Evolutionary conservation across 148 eudicot species (phyloP).

Genomic region (Fallopia convolvulus): DNA sequence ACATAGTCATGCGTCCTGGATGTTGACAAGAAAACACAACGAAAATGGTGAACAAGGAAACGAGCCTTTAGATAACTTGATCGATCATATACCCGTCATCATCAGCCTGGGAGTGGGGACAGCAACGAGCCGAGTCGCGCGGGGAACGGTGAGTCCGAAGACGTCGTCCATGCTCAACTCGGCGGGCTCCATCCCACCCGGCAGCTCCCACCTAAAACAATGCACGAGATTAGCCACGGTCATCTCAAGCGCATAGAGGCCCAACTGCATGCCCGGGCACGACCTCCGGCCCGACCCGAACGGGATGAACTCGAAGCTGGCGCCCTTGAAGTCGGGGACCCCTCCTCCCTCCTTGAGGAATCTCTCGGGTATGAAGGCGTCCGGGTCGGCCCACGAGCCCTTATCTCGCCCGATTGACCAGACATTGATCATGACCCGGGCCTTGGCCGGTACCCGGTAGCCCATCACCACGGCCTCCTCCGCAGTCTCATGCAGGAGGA

Average conservation of each 20-base stretch:
- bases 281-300: slow-evolving; percentile 77
- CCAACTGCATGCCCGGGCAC: slow-evolving; percentile 70
- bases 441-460: slow-evolving; percentile 36
- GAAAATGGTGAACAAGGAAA: no score
- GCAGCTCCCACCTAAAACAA: slow-evolving; percentile 52
- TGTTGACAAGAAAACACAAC: no score
- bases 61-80: no score
- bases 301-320: slow-evolving; percentile 51
- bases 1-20: no score
- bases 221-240: slow-evolving; percentile 53
- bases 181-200: slow-evolving; percentile 58
- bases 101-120: slow-evolving; percentile 45
- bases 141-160: slow-evolving; percentile 64
- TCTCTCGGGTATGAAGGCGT: slow-evolving; percentile 36
- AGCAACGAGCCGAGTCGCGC: slow-evolving; percentile 46
- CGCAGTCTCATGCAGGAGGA: slow-evolving; percentile 59
- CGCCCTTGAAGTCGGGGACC: slow-evolving; percentile 51
- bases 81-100: no score
- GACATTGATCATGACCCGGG: slow-evolving; percentile 47
- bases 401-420: slow-evolving; percentile 55
- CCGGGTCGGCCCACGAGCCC: slow-evolving; percentile 41
- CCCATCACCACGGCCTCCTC: slow-evolving; percentile 34
- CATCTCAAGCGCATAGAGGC: slow-evolving; percentile 54
- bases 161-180: slow-evolving; percentile 46
- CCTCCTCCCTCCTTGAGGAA: slow-evolving; percentile 29